Evolutionary conservation across 768 basidiomycete genomes (phyloP), one percentile per base, ranked within the genome.

Genomic region (Mycena leptocephala): DNA sequence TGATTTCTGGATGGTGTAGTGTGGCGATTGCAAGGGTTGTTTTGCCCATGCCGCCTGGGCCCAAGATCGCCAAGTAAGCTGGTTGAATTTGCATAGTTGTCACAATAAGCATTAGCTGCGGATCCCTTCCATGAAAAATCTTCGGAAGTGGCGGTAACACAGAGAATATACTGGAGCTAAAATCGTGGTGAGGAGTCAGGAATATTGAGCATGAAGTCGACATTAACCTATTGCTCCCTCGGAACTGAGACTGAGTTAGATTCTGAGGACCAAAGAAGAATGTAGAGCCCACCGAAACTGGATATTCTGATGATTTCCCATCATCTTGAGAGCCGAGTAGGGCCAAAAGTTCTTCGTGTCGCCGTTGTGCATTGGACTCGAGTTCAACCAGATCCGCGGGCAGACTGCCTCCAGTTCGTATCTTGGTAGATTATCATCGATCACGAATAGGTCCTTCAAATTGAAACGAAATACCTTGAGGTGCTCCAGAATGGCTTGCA

Each of bases 11-110:
- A 14, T 66, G 37, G 28, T 73, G 64, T n/a, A 73, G 26, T 6
- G 43, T 55, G 1, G 72, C 55, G 10, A 58, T 22, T 5, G 64
- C 63, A n/a, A 73, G 71, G 24, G 62, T 56, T 20, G 71, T 72
- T 58, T 72, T 72, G 1, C 71, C 71, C 48, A 72, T 72, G n/a
- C 72, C 72, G 11, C 72, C 72, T 3, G 64, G 30, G 5, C 72
- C 72, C 20, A 73, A 28, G 6, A 73, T 51, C 1, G 55, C 64
- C 4, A 66, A 4, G 24, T 48, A 24, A 0, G 63, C 30, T 22
- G 72, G 41, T 5, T 32, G 22, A 24, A 3, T 37, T 4, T 26
- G 20, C 32, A 73, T n/a, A 11, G 14, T 59, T 9, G 26, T 20
- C 2, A 66, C 53, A 20, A 66, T 32, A 0, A 43, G 37, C 24